A percentile compares a stretch with the other conserved stretches of the same genome.
Conservation (phyloP, 2,329 filamentous ascomycete species). For the Bimuria novae-zelandiae region DNA sequence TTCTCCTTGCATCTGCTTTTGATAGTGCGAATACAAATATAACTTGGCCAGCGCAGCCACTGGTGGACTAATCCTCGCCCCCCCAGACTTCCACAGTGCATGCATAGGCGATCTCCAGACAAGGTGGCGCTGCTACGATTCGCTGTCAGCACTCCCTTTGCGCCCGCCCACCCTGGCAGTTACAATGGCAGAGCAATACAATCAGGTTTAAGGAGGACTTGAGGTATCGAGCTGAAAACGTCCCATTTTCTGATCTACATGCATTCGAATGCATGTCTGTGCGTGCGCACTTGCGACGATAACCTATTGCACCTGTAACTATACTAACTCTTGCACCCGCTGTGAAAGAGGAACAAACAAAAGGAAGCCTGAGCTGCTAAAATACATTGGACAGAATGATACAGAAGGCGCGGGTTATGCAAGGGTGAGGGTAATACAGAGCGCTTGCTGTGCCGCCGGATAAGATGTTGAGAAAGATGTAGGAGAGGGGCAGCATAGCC, state of each 20-base stretch:
- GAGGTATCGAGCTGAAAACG: too few species aligned
- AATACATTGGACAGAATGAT: conserved; percentile 14
- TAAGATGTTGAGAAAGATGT: conserved; percentile 5
- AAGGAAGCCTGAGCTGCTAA: conserved; percentile 14
- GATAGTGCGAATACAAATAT: too few species aligned
- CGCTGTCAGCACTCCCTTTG: conserved; percentile 9
- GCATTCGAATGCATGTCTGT: not conserved
- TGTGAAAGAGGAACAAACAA: conserved; percentile 13
- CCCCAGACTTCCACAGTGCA: too few species aligned
- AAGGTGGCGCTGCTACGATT: conserved; percentile 8
- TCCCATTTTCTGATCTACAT: not conserved
- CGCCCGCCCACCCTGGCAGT: too few species aligned
- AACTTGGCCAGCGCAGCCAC: too few species aligned
- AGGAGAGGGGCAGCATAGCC: conserved; percentile 1
- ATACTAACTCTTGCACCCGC: not conserved
- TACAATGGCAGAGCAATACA: too few species aligned
- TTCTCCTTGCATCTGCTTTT: not conserved
- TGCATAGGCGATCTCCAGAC: conserved; percentile 4
- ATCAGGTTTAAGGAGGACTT: too few species aligned
- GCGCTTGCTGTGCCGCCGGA: conserved; percentile 30
- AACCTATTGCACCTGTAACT: not conserved
- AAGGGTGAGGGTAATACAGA: conserved; percentile 24
- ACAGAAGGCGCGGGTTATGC: conserved; percentile 18
- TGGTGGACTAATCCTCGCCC: too few species aligned
- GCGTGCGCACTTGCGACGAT: not conserved